phyloP scores from a whole-genome alignment of 1,139 yeast species.

The Debaryomyces subglobosus region DNA sequence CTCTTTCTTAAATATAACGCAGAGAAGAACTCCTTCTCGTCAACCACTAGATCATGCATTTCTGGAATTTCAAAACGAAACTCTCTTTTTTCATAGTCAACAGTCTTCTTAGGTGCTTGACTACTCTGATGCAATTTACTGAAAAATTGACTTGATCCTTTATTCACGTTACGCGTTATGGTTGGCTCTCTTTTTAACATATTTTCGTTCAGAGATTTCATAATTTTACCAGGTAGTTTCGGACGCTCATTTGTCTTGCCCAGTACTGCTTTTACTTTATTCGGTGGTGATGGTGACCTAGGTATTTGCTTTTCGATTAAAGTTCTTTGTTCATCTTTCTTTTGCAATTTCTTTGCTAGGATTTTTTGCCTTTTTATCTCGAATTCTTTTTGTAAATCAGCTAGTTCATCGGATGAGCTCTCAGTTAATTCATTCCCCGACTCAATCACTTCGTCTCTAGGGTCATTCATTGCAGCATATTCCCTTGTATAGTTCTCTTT shows the following conservation, averaged over 20 bases:
- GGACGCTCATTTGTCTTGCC: too few relatives aligned
- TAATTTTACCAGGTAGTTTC: background rate
- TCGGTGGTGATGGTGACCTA: slow-evolving; percentile 10
- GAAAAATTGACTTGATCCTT: slow-evolving; percentile 1
- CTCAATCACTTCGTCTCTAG: slow-evolving; percentile 18
- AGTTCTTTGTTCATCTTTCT: slow-evolving; percentile 6
- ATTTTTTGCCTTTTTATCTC: slow-evolving; percentile 25
- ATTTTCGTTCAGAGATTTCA: background rate
- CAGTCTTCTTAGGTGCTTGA: background rate
- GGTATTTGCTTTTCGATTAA: slow-evolving; percentile 2
- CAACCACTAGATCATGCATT: slow-evolving; percentile 15
- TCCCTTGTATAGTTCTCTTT: background rate
- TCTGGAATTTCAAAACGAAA: slow-evolving; percentile 23
- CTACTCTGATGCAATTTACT: slow-evolving; percentile 6
- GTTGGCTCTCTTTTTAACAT: background rate
- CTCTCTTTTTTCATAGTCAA: slow-evolving; percentile 19
- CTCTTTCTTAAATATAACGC: slow-evolving; percentile 33
- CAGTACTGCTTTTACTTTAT: too few relatives aligned
- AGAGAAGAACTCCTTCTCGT: slow-evolving; percentile 25
- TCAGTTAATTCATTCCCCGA: slow-evolving; percentile 30
- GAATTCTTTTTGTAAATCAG: slow-evolving; percentile 32
- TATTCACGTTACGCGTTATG: background rate
- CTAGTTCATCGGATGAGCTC: slow-evolving; percentile 32
- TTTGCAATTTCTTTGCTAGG: slow-evolving; percentile 18
- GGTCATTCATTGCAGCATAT: slow-evolving; percentile 13